These are phyloP conservation scores for Mortierella hygrophila DNA, from an alignment of 192 early-diverging fungal species.

Conservation along the genomic window DNA sequence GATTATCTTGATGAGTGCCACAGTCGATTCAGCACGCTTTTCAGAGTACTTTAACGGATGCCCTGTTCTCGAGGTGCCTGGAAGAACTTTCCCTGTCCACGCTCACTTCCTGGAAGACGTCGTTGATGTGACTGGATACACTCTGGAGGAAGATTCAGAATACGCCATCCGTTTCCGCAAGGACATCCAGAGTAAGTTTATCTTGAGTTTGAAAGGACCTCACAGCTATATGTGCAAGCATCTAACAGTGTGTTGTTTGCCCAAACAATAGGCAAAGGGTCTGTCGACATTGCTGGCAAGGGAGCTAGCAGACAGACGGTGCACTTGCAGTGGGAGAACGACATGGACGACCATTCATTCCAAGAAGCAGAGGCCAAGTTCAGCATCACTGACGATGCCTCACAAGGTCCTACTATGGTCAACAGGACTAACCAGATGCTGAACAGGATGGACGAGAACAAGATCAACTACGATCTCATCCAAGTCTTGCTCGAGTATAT, in stretches of 20 bases:
- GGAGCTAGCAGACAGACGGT: slow-evolving; percentile 41
- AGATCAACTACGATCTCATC: slow-evolving; percentile 76
- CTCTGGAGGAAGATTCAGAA: slow-evolving; percentile 60
- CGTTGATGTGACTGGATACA: slow-evolving; percentile 70
- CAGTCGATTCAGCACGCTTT: slow-evolving; percentile 74
- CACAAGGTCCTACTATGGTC: slow-evolving; percentile 32
- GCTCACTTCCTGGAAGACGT: slow-evolving; percentile 81
- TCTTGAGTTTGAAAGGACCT: not conserved
- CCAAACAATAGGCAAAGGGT: slow-evolving; percentile 38
- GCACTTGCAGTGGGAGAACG: slow-evolving; percentile 49
- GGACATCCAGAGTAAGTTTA: slow-evolving; percentile 44
- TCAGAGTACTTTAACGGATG: slow-evolving; percentile 71
- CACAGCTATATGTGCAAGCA: no score
- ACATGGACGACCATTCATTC: slow-evolving; percentile 38
- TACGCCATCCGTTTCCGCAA: slow-evolving; percentile 57
- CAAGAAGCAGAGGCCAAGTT: slow-evolving; percentile 57
- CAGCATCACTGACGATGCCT: slow-evolving; percentile 40
- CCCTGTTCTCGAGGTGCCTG: slow-evolving; percentile 77
- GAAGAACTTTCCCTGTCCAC: slow-evolving; percentile 79
- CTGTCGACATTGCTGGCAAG: slow-evolving; percentile 50
- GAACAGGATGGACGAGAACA: slow-evolving; percentile 66
- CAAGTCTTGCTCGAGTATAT: slow-evolving; percentile 71
- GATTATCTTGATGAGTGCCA: slow-evolving; percentile 82
- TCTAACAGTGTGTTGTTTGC: not conserved
- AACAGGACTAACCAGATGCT: slow-evolving; percentile 62